Evolutionary conservation across 73 alveolate species (phyloP), one percentile per base, ranked within the genome.

Genomic region (Paramecium octaurelia): DNA sequence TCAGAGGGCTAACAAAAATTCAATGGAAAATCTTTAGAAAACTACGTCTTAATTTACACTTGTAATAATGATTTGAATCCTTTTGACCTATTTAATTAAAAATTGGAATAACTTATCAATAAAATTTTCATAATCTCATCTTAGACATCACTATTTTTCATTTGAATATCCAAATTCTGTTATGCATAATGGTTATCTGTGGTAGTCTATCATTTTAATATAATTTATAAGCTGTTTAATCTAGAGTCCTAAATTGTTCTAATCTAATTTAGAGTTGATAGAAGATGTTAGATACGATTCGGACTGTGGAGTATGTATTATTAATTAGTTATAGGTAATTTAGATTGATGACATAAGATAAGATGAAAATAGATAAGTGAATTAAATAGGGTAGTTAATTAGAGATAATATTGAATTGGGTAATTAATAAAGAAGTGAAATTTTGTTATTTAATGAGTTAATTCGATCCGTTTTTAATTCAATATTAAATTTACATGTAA

Each of bases 401-500:
- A 68, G 3, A 31, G 4, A 14, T 12, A 1, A 9, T 1, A 23
- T 20, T 14, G 16, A 31, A 23, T 68, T 31, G 20, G 14, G 2
- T 68, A 31, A 20, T 14, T 8, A 68, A 68, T 31, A 31, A 68
- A 31, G 84, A 14, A 68, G 21, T 68, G 40, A 14, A 34, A 6
- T 68, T 68, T 68, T 27, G 11, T 31, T 68, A 68, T 35, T 73
- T 73, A n/a, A 73, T 40, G 59, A 73, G 84, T 31, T 31, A 64
- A 64, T 64, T 64, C 91, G 57, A 80, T 80, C 91, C 91, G 91
- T 80, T 80, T 80, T 80, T 80, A 80, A 80, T 24, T 80, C 43
- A 80, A 80, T 42, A 80, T 80, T 80, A 43, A 80, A 23, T 40
- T 54, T 48, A 23, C 9, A 80, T 80, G 91, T 20, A 75, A 75